Evolutionary conservation across 2,329 filamentous ascomycete species (phyloP).

Genomic region (Diaporthe destruens): DNA sequence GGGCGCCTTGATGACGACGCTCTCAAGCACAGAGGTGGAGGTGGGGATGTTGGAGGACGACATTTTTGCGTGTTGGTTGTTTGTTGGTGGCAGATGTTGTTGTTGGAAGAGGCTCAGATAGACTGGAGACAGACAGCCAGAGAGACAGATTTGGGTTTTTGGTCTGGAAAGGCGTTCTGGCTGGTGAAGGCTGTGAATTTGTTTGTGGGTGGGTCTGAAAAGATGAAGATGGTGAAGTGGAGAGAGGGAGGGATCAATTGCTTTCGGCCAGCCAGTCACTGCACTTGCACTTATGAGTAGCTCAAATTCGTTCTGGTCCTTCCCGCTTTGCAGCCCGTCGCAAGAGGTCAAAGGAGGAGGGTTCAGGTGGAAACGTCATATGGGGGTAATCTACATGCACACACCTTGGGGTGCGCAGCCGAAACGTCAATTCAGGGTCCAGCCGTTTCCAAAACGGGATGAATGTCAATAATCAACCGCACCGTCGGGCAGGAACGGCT

Average conservation of each 20-base stretch:
- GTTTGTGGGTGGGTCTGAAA: not conserved
- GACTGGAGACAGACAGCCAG: no score
- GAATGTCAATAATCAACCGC: not conserved
- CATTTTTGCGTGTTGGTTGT: conserved; percentile 22
- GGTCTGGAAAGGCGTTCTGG: not conserved
- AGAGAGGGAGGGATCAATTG: not conserved
- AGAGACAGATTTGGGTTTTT: no score
- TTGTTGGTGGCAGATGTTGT: not conserved
- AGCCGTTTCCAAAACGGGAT: conserved; percentile 16
- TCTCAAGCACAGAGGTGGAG: conserved; percentile 74
- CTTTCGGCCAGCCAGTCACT: not conserved
- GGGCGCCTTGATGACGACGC: conserved; percentile 75
- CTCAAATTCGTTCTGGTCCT: conserved; percentile 21
- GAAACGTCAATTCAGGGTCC: not conserved
- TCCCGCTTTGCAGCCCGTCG: not conserved
- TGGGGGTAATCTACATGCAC: not conserved
- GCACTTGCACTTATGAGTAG: conserved; percentile 5
- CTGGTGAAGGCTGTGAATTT: not conserved
- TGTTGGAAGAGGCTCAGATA: not conserved
- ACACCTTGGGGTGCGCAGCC: conserved; percentile 26
- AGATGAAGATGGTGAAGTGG: not conserved
- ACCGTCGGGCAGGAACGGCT: not conserved
- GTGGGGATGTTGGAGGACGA: conserved; percentile 66
- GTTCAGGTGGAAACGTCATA: conserved; percentile 35
- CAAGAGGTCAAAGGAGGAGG: conserved; percentile 25